These are phyloP conservation scores for Lactarius sp. DNA, from an alignment of 768 basidiomycete genomes.

Conservation along the genomic window DNA sequence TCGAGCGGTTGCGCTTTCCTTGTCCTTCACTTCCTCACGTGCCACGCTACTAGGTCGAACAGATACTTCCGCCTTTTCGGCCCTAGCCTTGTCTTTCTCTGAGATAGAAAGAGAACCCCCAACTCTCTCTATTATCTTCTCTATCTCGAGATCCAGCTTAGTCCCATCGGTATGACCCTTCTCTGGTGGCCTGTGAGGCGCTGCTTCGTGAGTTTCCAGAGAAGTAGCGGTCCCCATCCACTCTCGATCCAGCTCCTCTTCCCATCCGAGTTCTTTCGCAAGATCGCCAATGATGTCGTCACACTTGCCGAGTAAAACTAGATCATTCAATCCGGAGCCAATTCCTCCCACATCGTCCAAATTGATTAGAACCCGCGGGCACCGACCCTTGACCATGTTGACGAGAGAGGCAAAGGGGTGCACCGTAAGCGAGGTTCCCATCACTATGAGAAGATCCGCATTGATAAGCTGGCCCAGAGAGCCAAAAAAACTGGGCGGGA, in stretches of 20 bases:
- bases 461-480: slow-evolving; percentile 47
- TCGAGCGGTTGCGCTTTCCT: not conserved
- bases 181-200: not conserved
- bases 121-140: slow-evolving; percentile 11
- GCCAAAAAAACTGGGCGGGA: slow-evolving; percentile 64
- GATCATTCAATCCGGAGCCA: slow-evolving; percentile 17
- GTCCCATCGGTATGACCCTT: not conserved
- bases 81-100: not conserved
- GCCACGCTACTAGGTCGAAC: not conserved
- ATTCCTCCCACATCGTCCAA: slow-evolving; percentile 22
- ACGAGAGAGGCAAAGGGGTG: slow-evolving; percentile 25
- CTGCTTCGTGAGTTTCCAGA: slow-evolving; percentile 8
- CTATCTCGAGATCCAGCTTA: slow-evolving; percentile 12
- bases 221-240: slow-evolving; percentile 15
- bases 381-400: slow-evolving; percentile 7
- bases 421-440: slow-evolving; percentile 26
- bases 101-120: slow-evolving; percentile 6
- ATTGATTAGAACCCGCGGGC: slow-evolving; percentile 26
- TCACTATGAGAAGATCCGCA: slow-evolving; percentile 57
- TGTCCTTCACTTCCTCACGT: not conserved
- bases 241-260: slow-evolving; percentile 20
- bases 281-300: slow-evolving; percentile 25
- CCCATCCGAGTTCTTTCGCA: slow-evolving; percentile 24
- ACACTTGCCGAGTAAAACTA: slow-evolving; percentile 25
- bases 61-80: not conserved